Base-by-base conservation (phyloP, 1,284 basidiomycete species). In the Stygiomarasmius scandens region DNA sequence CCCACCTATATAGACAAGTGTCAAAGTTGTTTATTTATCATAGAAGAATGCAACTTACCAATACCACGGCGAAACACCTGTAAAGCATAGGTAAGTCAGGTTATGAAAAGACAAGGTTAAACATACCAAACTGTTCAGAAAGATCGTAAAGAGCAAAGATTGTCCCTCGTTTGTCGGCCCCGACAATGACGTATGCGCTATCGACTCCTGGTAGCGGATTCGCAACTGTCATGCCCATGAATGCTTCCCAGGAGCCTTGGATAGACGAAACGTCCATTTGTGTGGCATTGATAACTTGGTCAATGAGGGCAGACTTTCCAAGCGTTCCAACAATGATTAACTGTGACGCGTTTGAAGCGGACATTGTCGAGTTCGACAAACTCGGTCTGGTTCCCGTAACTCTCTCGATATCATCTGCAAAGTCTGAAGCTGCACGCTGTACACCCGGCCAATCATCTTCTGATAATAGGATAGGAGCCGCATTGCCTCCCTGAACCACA, bases 101-200 rank as follows among this genome's bases (percentile, higher is more conserved):
- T n/a, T n/a, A n/a, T n/a, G n/a, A n/a, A n/a, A n/a, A n/a, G n/a
- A n/a, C n/a, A n/a, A n/a, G n/a, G n/a, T n/a, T n/a, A n/a, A n/a
- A n/a, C n/a, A n/a, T n/a, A n/a, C 87, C 88, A 66, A 88, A 83
- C 63, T 90, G 87, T 67, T 90, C 88, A 11, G 85, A 86, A 55
- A 86, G 81, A 63, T 88, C 86, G 65, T 90, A 90, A 32, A 90
- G 63, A 2, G 80, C 87, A 63, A 77, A 90, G 24, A 90, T 87
- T 0, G 86, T 84, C 25, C 85, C 86, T 47, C 86, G 71, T 69
- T 84, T 86, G 70, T 89, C 87, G 0, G 84, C 75, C 3, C 87
- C 87, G 60, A 85, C 79, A 48, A 90, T 79, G 32, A 90, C 82
- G 69, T 88, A 85, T 22, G 85, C 86, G 56, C 76, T 81, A 32